Conservation (phyloP, 176 grass and related monocot genomes). For the Phragmites australis region DNA sequence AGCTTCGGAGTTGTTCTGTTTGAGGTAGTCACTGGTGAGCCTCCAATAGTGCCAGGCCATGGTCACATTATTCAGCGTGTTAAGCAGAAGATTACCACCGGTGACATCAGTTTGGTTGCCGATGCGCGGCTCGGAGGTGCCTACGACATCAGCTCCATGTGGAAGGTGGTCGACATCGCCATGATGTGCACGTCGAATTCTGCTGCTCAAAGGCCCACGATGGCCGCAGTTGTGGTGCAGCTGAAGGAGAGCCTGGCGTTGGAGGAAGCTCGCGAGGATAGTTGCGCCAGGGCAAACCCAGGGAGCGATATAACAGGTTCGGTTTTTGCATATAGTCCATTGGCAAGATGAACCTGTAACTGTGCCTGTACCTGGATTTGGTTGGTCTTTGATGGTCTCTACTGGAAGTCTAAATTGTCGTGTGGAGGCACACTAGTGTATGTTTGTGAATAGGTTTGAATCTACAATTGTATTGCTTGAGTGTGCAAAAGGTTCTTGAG, state of each 20-base stretch:
- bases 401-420: neutral
- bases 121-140: neutral
- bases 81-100: neutral
- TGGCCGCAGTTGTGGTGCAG: slow-evolving; percentile 10
- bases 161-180: slow-evolving; percentile 20
- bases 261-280: slow-evolving; percentile 9
- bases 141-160: slow-evolving; percentile 23
- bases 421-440: neutral
- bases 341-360: neutral
- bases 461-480: neutral
- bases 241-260: slow-evolving; percentile 28
- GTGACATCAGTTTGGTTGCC: neutral
- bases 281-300: neutral
- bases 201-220: neutral
- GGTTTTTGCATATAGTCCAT: neutral
- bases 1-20: slow-evolving; percentile 48
- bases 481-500: neutral
- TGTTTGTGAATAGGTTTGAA: neutral
- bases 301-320: neutral
- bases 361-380: neutral
- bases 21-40: slow-evolving; percentile 20
- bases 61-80: slow-evolving; percentile 12
- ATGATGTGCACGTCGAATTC: neutral
- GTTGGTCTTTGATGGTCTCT: neutral
- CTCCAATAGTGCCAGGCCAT: neutral